Conservation (phyloP, 768 basidiomycete genomes). For the Amanita pseudoporphyria region DNA sequence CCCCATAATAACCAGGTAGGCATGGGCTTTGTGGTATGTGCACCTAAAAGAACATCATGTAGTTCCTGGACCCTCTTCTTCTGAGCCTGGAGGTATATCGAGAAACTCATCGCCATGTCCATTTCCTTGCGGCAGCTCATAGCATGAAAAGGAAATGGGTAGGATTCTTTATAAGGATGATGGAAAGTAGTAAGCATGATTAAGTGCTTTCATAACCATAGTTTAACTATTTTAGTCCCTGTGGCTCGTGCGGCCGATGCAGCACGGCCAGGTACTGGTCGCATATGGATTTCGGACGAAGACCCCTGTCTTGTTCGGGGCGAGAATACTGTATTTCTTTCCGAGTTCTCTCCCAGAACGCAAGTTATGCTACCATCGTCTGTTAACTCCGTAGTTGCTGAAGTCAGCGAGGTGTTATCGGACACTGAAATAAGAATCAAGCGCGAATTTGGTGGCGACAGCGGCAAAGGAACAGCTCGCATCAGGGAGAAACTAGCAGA, state of each 20-base stretch:
- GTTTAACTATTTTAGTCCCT: conserved; percentile 51
- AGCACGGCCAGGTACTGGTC: conserved; percentile 67
- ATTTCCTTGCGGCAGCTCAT: conserved; percentile 83
- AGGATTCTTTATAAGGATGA: conserved; percentile 71
- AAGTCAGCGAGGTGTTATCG: conserved; percentile 82
- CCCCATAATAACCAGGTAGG: conserved; percentile 86
- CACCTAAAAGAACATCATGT: conserved; percentile 6
- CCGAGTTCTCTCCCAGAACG: conserved; percentile 66
- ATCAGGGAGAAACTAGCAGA: conserved; percentile 63
- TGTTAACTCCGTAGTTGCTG: conserved; percentile 65
- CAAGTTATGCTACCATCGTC: conserved; percentile 84
- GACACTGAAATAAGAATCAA: conserved; percentile 81
- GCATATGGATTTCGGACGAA: conserved; percentile 55
- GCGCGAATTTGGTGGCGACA: conserved; percentile 79
- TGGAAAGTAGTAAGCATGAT: conserved; percentile 71
- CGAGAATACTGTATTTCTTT: conserved; percentile 66
- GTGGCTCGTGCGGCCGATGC: conserved; percentile 87
- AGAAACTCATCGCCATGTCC: conserved; percentile 73
- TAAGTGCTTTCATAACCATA: not conserved
- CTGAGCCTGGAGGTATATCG: conserved; percentile 78
- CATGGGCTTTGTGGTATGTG: not conserved
- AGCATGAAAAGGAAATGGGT: conserved; percentile 75
- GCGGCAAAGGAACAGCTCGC: conserved; percentile 58
- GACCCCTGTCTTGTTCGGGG: conserved; percentile 83
- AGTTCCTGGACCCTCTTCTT: conserved; percentile 92